These are phyloP conservation scores for Dianthus caryophyllus DNA, from an alignment of 148 eudicot genomes.

Conservation along the genomic window DNA sequence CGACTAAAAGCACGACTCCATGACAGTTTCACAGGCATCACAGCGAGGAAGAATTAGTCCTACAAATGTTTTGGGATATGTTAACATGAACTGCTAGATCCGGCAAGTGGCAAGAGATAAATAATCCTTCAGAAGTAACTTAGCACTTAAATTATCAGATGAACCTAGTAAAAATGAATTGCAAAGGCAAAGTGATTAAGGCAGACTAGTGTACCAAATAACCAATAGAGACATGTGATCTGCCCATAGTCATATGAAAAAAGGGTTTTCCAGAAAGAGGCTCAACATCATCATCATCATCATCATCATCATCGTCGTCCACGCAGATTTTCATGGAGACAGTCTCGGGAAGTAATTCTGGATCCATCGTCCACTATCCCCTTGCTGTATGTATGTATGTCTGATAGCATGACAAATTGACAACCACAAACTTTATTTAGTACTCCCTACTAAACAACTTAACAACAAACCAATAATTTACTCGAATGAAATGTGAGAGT, in stretches of 20 bases:
- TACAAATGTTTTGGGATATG: too few relatives aligned
- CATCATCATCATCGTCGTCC: constrained; percentile 4
- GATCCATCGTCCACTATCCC: not conserved
- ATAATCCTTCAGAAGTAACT: too few relatives aligned
- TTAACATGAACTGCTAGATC: too few relatives aligned
- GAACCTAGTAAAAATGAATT: not conserved
- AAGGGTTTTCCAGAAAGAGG: constrained; percentile 11
- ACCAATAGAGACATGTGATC: not conserved
- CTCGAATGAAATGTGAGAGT: not conserved
- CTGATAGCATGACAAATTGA: not conserved
- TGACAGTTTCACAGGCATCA: too few relatives aligned
- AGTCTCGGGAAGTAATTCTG: not conserved
- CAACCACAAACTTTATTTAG: not conserved
- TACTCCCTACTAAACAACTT: too few relatives aligned
- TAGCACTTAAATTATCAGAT: not conserved
- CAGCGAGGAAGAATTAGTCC: too few relatives aligned
- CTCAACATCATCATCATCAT: constrained; percentile 6
- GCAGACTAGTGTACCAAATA: not conserved
- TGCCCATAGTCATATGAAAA: not conserved
- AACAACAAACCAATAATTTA: too few relatives aligned
- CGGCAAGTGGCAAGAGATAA: too few relatives aligned
- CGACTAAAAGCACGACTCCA: too few relatives aligned
- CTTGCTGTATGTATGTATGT: not conserved
- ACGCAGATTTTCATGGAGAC: not conserved
- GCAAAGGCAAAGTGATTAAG: not conserved